Evolutionary conservation across 176 grass and related monocot genomes (phyloP).

Genomic region (Raddia distichophylla): DNA sequence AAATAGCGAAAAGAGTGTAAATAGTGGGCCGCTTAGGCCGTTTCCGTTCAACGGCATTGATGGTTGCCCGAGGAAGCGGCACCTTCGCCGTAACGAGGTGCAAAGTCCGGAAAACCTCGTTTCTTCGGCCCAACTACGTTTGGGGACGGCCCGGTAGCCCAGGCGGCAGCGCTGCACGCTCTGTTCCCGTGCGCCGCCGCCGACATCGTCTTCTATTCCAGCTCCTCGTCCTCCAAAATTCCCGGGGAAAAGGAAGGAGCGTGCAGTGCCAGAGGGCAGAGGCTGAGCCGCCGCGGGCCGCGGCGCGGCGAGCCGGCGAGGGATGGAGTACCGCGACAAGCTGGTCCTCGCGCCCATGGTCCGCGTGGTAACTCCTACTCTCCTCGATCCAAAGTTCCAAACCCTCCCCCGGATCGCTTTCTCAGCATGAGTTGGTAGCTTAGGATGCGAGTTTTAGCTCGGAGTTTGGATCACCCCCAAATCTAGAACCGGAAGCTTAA

Average conservation of each 20-base stretch:
- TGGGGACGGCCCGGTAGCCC: too few species aligned
- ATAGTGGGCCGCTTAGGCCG: fast-evolving
- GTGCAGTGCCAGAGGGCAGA: too few species aligned
- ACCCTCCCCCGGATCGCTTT: neutral
- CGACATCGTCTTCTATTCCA: neutral
- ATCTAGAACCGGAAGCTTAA: conserved; percentile 1
- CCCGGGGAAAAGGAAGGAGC: neutral
- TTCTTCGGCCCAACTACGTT: too few species aligned
- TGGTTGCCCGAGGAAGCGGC: too few species aligned
- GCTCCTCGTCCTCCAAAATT: conserved; percentile 31
- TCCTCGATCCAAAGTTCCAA: conserved; percentile 12
- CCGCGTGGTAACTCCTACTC: conserved; percentile 66
- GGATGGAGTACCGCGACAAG: conserved; percentile 84
- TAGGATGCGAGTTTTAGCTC: conserved; percentile 6
- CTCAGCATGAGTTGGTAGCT: neutral
- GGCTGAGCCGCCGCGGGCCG: conserved; percentile 9
- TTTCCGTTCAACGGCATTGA: too few species aligned
- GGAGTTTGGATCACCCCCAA: neutral
- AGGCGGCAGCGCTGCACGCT: neutral
- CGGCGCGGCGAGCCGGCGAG: neutral
- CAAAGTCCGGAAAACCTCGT: too few species aligned
- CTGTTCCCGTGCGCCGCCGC: conserved; percentile 28
- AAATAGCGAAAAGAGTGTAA: too few species aligned
- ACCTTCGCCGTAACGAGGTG: too few species aligned
- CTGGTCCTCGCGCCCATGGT: conserved; percentile 90